Conservation (phyloP, 192 early-diverging fungal species). For the Radiomyces spectabilis region DNA sequence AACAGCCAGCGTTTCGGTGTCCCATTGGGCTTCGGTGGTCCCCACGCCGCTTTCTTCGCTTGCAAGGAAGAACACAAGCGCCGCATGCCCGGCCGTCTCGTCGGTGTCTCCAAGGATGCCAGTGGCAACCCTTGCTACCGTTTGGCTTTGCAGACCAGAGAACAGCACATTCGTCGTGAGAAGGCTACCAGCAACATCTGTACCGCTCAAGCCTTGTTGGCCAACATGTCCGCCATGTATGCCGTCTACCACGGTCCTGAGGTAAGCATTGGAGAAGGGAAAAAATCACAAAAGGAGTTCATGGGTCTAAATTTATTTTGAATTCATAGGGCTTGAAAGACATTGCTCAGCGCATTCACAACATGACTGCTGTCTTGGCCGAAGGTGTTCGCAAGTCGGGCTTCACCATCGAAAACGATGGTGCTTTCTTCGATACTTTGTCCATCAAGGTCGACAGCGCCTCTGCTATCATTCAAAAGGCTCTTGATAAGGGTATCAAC, state of each 20-base stretch:
- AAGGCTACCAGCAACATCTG: conserved; percentile 99
- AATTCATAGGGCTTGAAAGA: conserved; percentile 62
- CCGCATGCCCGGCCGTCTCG: conserved; percentile 90
- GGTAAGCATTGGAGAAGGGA: conserved; percentile 26
- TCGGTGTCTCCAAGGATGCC: conserved; percentile 93
- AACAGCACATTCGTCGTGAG: conserved; percentile 99
- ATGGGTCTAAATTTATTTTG: background rate
- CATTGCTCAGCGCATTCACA: conserved; percentile 92
- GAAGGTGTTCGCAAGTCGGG: conserved; percentile 66
- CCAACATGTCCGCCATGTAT: conserved; percentile 99
- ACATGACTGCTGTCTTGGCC: conserved; percentile 80
- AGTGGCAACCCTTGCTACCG: conserved; percentile 85
- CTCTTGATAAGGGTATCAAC: conserved; percentile 78
- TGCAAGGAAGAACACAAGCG: conserved; percentile 89
- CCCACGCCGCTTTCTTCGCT: conserved; percentile 99
- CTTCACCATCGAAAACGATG: conserved; percentile 70
- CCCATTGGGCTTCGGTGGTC: conserved; percentile 97
- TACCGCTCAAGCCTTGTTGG: conserved; percentile 96
- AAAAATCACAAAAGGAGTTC: background rate
- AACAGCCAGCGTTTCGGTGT: conserved; percentile 98
- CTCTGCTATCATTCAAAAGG: conserved; percentile 64
- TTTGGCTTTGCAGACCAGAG: conserved; percentile 92
- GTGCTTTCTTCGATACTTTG: conserved; percentile 92
- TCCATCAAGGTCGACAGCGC: conserved; percentile 66
- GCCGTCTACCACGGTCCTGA: conserved; percentile 97